Conservation (phyloP, 2,329 filamentous ascomycete species). For the Cladosporium oxysporum region DNA sequence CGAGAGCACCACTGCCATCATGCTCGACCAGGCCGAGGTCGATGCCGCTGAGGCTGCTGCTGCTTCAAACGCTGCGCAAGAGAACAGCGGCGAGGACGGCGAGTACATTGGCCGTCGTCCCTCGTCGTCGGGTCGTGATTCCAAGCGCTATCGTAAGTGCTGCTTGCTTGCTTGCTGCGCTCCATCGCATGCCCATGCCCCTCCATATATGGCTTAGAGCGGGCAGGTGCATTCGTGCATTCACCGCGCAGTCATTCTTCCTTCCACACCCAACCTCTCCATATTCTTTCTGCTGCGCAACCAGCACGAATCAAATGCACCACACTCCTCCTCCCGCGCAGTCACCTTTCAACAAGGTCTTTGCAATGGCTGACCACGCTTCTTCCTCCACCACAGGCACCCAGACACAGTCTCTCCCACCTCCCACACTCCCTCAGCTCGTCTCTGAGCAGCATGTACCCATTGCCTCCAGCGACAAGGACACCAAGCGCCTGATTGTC, state of each 20-base stretch:
- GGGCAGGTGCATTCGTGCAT: slow-evolving; percentile 19
- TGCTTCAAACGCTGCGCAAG: slow-evolving; percentile 22
- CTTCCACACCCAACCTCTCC: slow-evolving; percentile 9
- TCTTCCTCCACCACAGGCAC: slow-evolving; percentile 31
- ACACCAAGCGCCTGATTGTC: slow-evolving; percentile 87
- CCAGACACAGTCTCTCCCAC: slow-evolving; percentile 85
- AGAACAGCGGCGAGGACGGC: slow-evolving; percentile 30
- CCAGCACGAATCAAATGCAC: slow-evolving; percentile 23
- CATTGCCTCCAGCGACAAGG: slow-evolving; percentile 83
- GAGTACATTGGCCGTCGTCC: slow-evolving; percentile 36
- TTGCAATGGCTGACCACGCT: slow-evolving; percentile 37
- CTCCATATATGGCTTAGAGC: slow-evolving; percentile 11
- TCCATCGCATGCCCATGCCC: slow-evolving; percentile 9
- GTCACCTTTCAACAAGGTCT: slow-evolving; percentile 40
- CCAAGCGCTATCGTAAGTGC: slow-evolving; percentile 38
- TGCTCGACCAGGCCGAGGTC: slow-evolving; percentile 31
- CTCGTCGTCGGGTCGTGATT: slow-evolving; percentile 36
- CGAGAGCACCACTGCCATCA: slow-evolving; percentile 21
- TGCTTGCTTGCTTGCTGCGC: not conserved
- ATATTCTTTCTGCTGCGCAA: slow-evolving; percentile 22
- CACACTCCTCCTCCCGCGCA: slow-evolving; percentile 25
- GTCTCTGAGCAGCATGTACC: slow-evolving; percentile 89
- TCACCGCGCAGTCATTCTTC: slow-evolving; percentile 15
- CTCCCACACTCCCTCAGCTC: slow-evolving; percentile 84
- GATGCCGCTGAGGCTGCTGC: slow-evolving; percentile 30